Base-by-base conservation (phyloP, 805 yeast genomes). In the Starmerella asiatica region DNA sequence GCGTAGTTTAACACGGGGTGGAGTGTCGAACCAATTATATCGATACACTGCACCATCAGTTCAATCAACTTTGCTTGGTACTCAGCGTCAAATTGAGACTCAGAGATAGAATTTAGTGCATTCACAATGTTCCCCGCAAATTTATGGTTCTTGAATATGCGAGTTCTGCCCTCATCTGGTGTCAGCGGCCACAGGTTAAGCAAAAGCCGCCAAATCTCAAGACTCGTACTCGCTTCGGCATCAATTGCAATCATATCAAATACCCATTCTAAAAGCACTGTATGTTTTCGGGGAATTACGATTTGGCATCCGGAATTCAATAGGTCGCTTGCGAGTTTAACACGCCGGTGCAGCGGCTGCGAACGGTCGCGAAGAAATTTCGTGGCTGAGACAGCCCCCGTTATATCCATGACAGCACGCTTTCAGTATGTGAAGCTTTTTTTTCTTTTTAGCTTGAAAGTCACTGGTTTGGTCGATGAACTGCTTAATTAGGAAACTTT, bases 201-300 rank as follows among this genome's bases (percentile, higher is more conserved):
- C 12, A 48, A 23, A 1, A 45, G 21, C 8, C 28, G n/a, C 59
- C 58, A 56, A 2, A 47, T n/a, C n/a, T 32, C 31, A 3, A 37
- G 23, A 15, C 37, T 26, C 11, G 20, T 12, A 8, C 49, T 37
- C 2, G 51, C 54, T 5, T 32, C 21, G 11, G 43, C 19, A 18
- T 47, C 55, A 15, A 37, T 32, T 5, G 48, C 42, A 7, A 57
- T 37, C 38, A 47, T 51, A 31, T 58, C 60, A 34, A 61, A 48
- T 32, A 52, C 38, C 64, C 64, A 61, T 21, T 62, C 64, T 17
- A 59, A 39, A 3, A 62, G 33, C n/a, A 60, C 58, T 3, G 45
- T 40, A 8, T 56, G 48, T 29, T 49, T 51, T n/a, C 51, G 42
- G 1, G 66, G 66, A 4, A 62, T 52, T 29, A 42, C 47, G 1